Conservation (phyloP, 805 yeast species). For the Candida qinlingensis region DNA sequence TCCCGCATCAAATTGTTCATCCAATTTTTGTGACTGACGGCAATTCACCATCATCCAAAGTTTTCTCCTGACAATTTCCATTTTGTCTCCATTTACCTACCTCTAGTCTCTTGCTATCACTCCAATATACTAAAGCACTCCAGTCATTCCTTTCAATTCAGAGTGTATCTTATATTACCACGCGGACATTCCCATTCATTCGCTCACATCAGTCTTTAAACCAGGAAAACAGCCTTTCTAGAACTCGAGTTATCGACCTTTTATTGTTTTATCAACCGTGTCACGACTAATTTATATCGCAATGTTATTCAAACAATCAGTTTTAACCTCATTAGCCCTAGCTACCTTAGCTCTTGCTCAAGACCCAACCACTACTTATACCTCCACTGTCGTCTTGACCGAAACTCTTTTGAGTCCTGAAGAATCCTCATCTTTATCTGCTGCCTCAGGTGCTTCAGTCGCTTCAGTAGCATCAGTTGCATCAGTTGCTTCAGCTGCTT, state of each 20-base stretch:
- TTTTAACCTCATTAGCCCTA: slow-evolving; percentile 27
- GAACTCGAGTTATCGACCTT: background rate
- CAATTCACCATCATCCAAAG: background rate
- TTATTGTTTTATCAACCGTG: background rate
- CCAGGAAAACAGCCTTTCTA: background rate
- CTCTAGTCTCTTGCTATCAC: background rate
- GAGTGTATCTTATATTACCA: slow-evolving; percentile 17
- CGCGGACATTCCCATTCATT: background rate
- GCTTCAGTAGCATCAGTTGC: slow-evolving; percentile 23
- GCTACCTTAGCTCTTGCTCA: slow-evolving; percentile 15
- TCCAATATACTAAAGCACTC: slow-evolving; percentile 16
- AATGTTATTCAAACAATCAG: slow-evolving; percentile 24
- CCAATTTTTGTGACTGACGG: background rate
- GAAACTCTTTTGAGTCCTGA: slow-evolving; percentile 26
- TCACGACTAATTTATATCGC: background rate
- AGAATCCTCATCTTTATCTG: slow-evolving; percentile 16
- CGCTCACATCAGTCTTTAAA: background rate
- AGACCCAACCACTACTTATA: slow-evolving; percentile 30
- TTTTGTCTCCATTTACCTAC: background rate
- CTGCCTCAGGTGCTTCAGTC: slow-evolving; percentile 15
- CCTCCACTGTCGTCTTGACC: slow-evolving; percentile 34
- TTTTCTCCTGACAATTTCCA: slow-evolving; percentile 1
- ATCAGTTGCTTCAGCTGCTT: slow-evolving; percentile 16
- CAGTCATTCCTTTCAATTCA: slow-evolving; percentile 28
- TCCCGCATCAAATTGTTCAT: background rate